Evolutionary conservation across 1,284 basidiomycete genomes (phyloP), one percentile per base, ranked within the genome.

Genomic region (Rugosomyces carneus): DNA sequence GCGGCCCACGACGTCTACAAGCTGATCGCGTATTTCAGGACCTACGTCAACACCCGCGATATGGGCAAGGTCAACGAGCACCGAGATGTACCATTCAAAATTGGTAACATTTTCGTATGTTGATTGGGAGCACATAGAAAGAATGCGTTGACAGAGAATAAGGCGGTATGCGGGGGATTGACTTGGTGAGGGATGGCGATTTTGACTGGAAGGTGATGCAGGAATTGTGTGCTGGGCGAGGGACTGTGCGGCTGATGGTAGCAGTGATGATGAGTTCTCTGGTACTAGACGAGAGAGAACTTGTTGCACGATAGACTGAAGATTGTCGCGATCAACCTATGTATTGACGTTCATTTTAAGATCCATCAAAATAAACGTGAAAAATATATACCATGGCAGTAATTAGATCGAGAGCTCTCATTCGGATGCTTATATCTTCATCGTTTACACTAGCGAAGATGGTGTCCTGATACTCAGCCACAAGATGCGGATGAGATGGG

Each of bases 21-120:
- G 70, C 57, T 93, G 87, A 53, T 89, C 81, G 4, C 84, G 76
- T 49, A 96, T 84, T 55, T 83, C 76, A 0, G 67, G 55, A 0
- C 91, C 92, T 26, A 95, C 72, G 57, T 86, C 71, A 37, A 84
- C 89, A 35, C 80, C 80, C 37, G 87, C 86, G 37, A 97, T 76
- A 60, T 93, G 90, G 0, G 89, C 81, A 1, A 99, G 75, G 56
- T 96, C 91, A 37, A 96, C 77, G 19, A 97, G 80, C 2, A 94
- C 90, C 6, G 93, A 95, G 20, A 98, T 72, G 60, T 93, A 96
- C 96, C 96, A 99, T 58, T 94, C 87, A 60, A 98, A 97, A 66
- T 98, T 93, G 31, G 76, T 75, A 29, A 99, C 77, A 58, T 94
- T 87, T 44, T 84, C 81, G 58, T 96, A 99, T 5, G 86, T 85